A percentile compares a stretch with the other conserved stretches of the same genome.
phyloP scores from a whole-genome alignment of 2,329 filamentous ascomycete species.

The Pyrenophora teres region DNA sequence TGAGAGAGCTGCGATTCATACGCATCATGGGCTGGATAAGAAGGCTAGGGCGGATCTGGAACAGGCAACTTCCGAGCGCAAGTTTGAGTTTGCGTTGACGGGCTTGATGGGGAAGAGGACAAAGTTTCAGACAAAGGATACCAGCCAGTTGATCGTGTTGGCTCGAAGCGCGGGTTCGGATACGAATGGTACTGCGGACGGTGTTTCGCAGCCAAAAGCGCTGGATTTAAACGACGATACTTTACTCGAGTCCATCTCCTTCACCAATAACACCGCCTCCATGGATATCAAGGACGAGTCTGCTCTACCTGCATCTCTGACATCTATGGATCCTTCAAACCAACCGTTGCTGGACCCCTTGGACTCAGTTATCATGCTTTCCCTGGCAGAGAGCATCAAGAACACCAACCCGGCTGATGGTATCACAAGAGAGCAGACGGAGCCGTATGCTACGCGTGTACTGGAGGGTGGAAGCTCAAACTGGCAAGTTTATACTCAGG shows the following conservation, averaged over 20 bases:
- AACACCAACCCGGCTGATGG: conserved; percentile 85
- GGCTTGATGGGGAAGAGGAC: conserved; percentile 86
- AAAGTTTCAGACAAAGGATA: conserved; percentile 76
- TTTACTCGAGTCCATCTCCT: conserved; percentile 83
- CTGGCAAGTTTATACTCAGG: conserved; percentile 98
- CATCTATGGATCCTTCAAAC: conserved; percentile 71
- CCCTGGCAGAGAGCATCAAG: conserved; percentile 80
- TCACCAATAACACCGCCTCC: conserved; percentile 61
- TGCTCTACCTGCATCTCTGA: conserved; percentile 64
- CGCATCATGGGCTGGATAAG: conserved; percentile 79
- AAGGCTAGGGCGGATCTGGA: conserved; percentile 74
- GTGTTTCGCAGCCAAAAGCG: conserved; percentile 63
- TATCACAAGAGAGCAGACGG: conserved; percentile 88
- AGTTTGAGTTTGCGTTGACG: conserved; percentile 80
- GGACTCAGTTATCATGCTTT: conserved; percentile 86
- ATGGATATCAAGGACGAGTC: conserved; percentile 53
- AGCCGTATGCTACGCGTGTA: conserved; percentile 88
- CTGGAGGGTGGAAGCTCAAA: conserved; percentile 88
- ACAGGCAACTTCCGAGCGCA: conserved; percentile 67
- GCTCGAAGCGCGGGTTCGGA: conserved; percentile 68
- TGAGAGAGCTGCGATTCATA: conserved; percentile 81
- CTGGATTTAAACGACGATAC: conserved; percentile 90
- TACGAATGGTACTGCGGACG: conserved; percentile 17
- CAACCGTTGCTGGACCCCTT: conserved; percentile 82
- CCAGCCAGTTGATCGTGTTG: conserved; percentile 87